phyloP scores from a whole-genome alignment of 2,329 filamentous ascomycete genomes.

The Cladophialophora carrionii region DNA sequence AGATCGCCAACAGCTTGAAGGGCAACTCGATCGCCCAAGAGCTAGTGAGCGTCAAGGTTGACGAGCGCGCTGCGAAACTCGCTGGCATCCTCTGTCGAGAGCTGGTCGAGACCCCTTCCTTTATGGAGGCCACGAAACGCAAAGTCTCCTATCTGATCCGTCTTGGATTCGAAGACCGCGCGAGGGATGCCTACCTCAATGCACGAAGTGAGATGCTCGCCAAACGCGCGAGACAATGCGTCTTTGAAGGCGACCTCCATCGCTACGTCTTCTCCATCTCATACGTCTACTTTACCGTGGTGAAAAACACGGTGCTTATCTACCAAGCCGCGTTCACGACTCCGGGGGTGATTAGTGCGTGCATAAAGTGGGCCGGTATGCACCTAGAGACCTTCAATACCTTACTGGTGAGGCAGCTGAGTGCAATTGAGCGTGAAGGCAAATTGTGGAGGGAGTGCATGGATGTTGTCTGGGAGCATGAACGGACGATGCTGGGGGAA shows the following conservation, averaged over 20 bases:
- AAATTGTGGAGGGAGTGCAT: slow-evolving; percentile 82
- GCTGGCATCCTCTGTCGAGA: slow-evolving; percentile 76
- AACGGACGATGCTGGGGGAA: slow-evolving; percentile 70
- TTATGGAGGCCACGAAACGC: slow-evolving; percentile 74
- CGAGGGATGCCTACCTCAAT: slow-evolving; percentile 81
- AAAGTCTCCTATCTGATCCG: slow-evolving; percentile 83
- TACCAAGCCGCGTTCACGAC: slow-evolving; percentile 81
- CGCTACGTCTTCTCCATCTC: slow-evolving; percentile 94
- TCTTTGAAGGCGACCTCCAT: slow-evolving; percentile 91
- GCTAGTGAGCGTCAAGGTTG: slow-evolving; percentile 88
- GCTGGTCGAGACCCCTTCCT: slow-evolving; percentile 75
- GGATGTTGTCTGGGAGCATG: slow-evolving; percentile 77
- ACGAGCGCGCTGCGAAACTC: slow-evolving; percentile 77
- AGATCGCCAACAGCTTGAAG: slow-evolving; percentile 76
- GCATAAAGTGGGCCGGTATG: slow-evolving; percentile 98
- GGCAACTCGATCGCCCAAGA: slow-evolving; percentile 86
- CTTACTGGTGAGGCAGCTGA: slow-evolving; percentile 79
- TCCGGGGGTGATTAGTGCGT: slow-evolving; percentile 86
- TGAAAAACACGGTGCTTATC: slow-evolving; percentile 87
- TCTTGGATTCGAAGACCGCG: slow-evolving; percentile 86
- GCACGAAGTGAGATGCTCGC: slow-evolving; percentile 77
- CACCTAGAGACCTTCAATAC: slow-evolving; percentile 89
- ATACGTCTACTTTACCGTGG: slow-evolving; percentile 92
- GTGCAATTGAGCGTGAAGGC: slow-evolving; percentile 77
- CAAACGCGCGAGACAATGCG: slow-evolving; percentile 83